A percentile compares a stretch with the other conserved stretches of the same genome.
Evolutionary conservation across 495 filamentous ascomycete species (phyloP).

Genomic region (Physcia stellaris): DNA sequence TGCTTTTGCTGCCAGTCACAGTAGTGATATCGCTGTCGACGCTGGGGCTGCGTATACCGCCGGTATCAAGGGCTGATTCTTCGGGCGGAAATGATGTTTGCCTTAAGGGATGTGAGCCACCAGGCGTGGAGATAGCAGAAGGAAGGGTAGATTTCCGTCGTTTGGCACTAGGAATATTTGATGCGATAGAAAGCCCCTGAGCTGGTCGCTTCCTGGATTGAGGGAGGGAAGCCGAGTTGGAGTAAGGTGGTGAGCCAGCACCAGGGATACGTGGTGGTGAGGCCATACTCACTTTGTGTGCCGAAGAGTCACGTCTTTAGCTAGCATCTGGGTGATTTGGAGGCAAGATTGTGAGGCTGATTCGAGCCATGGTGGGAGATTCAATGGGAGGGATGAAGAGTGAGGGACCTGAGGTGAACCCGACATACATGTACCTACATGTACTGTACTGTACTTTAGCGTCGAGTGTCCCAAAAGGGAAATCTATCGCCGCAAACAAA

Average conservation of each 20-base stretch:
- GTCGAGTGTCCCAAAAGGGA: too few species aligned
- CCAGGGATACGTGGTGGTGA: slow-evolving; percentile 40
- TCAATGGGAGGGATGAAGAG: too few species aligned
- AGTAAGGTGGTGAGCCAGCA: slow-evolving; percentile 38
- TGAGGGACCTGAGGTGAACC: too few species aligned
- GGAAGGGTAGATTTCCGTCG: slow-evolving; percentile 51
- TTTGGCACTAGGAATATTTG: slow-evolving; percentile 33
- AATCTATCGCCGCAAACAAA: too few species aligned
- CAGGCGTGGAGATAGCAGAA: slow-evolving; percentile 28
- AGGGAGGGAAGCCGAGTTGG: slow-evolving; percentile 32
- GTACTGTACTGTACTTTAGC: too few species aligned
- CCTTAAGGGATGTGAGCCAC: slow-evolving; percentile 61
- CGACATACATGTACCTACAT: too few species aligned
- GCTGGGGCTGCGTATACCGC: slow-evolving; percentile 46
- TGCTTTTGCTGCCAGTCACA: slow-evolving; percentile 38
- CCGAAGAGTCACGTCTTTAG: too few species aligned
- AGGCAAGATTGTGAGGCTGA: too few species aligned
- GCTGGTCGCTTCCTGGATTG: slow-evolving; percentile 46
- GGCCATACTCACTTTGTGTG: too few species aligned
- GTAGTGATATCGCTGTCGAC: slow-evolving; percentile 56
- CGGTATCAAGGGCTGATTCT: slow-evolving; percentile 27
- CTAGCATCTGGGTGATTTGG: too few species aligned
- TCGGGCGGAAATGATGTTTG: slow-evolving; percentile 77
- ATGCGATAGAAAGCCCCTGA: slow-evolving; percentile 29
- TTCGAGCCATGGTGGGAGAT: too few species aligned